These are phyloP conservation scores for Aegilops umbellulata DNA, from an alignment of 176 grass and related monocot genomes.

Conservation along the genomic window DNA sequence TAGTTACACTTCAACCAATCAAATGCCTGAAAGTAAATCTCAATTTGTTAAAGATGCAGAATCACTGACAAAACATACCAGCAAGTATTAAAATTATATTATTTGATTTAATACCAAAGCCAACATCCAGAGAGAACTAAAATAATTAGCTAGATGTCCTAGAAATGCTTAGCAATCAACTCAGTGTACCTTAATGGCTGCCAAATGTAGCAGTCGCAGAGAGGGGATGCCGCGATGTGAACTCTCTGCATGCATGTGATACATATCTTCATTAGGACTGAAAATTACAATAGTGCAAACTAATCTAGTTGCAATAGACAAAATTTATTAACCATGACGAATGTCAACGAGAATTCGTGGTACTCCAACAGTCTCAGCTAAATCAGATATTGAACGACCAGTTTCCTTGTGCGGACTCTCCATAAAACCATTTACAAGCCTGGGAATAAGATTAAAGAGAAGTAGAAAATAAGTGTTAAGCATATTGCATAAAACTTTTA, in stretches of 20 bases:
- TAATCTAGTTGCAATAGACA: background rate
- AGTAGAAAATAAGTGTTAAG: background rate
- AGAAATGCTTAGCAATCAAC: background rate
- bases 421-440: conserved; percentile 89
- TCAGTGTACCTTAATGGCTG: conserved; percentile 65
- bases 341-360: conserved; percentile 90
- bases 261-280: conserved; percentile 15
- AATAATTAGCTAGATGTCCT: background rate
- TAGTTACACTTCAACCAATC: conserved; percentile 88
- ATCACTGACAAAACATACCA: conserved; percentile 8
- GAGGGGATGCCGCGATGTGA: conserved; percentile 85
- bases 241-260: conserved; percentile 61
- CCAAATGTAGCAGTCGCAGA: conserved; percentile 58
- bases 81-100: background rate
- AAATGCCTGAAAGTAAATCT: conserved; percentile 75
- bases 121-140: background rate
- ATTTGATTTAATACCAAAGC: conserved; percentile 9
- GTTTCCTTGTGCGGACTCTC: conserved; percentile 70
- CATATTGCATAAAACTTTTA: too few species aligned
- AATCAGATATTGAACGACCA: conserved; percentile 64
- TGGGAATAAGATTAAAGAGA: conserved; percentile 25
- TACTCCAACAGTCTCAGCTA: conserved; percentile 80
- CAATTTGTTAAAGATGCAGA: conserved; percentile 11
- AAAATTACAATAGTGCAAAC: background rate
- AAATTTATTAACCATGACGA: conserved; percentile 77